Evolutionary conservation across 2,329 filamentous ascomycete genomes (phyloP).

Genomic region (Podosphaera xanthii): DNA sequence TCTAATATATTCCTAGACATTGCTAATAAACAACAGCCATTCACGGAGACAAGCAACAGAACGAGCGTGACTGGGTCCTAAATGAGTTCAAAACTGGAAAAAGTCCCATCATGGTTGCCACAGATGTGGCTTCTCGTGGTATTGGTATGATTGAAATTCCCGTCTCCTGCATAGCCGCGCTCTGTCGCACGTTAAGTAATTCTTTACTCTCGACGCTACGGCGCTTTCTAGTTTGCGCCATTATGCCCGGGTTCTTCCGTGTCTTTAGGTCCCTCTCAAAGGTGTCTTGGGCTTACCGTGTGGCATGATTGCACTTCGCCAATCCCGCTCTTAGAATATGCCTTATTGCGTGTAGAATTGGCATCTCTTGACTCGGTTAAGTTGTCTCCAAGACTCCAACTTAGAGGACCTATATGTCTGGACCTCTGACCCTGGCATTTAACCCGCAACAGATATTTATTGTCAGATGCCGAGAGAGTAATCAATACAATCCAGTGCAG

Average conservation of each 20-base stretch:
- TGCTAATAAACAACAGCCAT: slow-evolving; percentile 42
- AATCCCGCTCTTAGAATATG: slow-evolving; percentile 47
- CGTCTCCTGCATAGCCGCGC: slow-evolving; percentile 27
- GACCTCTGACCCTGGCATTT: slow-evolving; percentile 27
- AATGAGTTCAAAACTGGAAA: slow-evolving; percentile 99
- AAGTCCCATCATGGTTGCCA: slow-evolving; percentile 99
- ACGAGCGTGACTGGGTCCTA: slow-evolving; percentile 97
- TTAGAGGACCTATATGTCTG: slow-evolving; percentile 34
- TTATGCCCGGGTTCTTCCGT: slow-evolving; percentile 71
- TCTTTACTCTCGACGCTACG: slow-evolving; percentile 83
- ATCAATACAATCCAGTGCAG: slow-evolving; percentile 18
- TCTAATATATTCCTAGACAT: slow-evolving; percentile 22
- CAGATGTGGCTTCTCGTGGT: slow-evolving; percentile 98
- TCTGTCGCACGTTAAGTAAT: slow-evolving; percentile 38
- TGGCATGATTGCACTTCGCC: slow-evolving; percentile 46
- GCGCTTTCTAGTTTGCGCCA: slow-evolving; percentile 74
- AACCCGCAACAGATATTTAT: slow-evolving; percentile 19
- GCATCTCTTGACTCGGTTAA: slow-evolving; percentile 63
- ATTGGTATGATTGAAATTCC: slow-evolving; percentile 83
- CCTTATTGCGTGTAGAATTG: slow-evolving; percentile 53
- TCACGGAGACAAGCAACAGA: slow-evolving; percentile 97
- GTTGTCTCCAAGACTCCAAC: slow-evolving; percentile 47
- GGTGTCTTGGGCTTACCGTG: slow-evolving; percentile 73
- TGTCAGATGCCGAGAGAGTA: slow-evolving; percentile 19
- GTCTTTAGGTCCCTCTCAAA: slow-evolving; percentile 60